Evolutionary conservation across 1,284 basidiomycete species (phyloP).

Genomic region (Melampsora americana): DNA sequence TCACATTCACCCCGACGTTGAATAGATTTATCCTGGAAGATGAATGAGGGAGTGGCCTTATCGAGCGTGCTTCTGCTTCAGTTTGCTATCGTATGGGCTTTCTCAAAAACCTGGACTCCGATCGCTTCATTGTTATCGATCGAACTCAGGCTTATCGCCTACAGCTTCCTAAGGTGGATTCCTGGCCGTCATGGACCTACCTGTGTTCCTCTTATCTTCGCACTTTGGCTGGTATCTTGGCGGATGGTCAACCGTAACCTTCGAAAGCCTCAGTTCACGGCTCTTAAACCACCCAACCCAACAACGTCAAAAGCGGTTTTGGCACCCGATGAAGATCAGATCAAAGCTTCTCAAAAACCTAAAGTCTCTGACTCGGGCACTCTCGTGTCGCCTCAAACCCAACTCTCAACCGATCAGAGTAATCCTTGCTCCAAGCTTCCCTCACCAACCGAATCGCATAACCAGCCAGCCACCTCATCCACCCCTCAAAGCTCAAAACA

Average conservation of each 20-base stretch:
- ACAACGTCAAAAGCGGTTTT: too few relatives aligned
- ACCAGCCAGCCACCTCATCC: background rate
- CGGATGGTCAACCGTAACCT: background rate
- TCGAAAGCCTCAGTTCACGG: background rate
- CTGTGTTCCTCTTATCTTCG: slow-evolving; percentile 7
- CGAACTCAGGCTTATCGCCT: slow-evolving; percentile 25
- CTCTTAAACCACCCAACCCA: background rate
- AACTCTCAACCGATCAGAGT: too few relatives aligned
- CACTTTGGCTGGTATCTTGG: slow-evolving; percentile 17
- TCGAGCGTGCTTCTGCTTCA: slow-evolving; percentile 9
- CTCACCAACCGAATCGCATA: background rate
- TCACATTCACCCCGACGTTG: too few relatives aligned
- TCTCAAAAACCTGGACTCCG: slow-evolving; percentile 24
- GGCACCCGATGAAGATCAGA: too few relatives aligned
- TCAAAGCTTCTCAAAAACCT: too few relatives aligned
- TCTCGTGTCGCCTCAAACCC: too few relatives aligned
- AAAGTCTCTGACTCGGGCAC: too few relatives aligned
- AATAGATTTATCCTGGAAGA: background rate
- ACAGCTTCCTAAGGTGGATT: slow-evolving; percentile 40
- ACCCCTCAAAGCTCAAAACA: background rate
- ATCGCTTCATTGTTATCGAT: slow-evolving; percentile 22
- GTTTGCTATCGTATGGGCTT: slow-evolving; percentile 13
- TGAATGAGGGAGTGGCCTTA: slow-evolving; percentile 5
- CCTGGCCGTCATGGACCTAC: slow-evolving; percentile 11
- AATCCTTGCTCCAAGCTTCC: background rate